Conservation (phyloP, 345 rosid genomes). For the Crucihimalaya himalaica region DNA sequence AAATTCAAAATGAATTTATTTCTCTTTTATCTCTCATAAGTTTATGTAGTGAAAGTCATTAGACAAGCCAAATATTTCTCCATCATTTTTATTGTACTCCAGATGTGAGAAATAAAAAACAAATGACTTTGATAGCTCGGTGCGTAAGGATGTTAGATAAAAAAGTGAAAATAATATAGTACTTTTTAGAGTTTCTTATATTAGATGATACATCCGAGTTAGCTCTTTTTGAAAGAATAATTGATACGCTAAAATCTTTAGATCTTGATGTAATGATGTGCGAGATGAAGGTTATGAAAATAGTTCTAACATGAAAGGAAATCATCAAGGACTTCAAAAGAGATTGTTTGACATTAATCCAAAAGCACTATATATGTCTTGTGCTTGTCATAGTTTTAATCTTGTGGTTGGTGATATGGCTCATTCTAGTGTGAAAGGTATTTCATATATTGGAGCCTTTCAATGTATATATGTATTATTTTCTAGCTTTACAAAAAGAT, state of each 20-base stretch:
- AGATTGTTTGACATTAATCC: not conserved
- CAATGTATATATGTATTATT: too few relatives aligned
- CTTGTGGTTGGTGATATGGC: constrained; percentile 6
- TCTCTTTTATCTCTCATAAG: not conserved
- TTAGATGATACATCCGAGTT: not conserved
- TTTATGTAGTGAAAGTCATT: not conserved
- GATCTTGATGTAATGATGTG: not conserved
- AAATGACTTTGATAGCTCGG: not conserved
- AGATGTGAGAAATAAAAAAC: not conserved
- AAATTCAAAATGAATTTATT: constrained; percentile 1
- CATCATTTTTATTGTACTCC: not conserved
- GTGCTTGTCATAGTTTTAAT: constrained; percentile 11
- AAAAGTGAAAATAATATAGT: not conserved
- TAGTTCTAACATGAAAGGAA: constrained; percentile 15
- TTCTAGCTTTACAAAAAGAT: too few relatives aligned
- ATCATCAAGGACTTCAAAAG: not conserved
- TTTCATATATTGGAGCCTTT: too few relatives aligned
- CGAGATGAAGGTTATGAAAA: constrained; percentile 5
- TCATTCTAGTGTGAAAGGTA: not conserved
- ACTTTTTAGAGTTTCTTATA: not conserved
- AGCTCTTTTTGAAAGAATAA: not conserved
- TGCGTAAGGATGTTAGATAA: not conserved
- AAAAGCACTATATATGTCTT: not conserved
- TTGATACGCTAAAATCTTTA: not conserved
- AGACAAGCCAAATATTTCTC: constrained; percentile 3